phyloP scores from a whole-genome alignment of 768 basidiomycete species.

The Calocybe gangraenosa region DNA sequence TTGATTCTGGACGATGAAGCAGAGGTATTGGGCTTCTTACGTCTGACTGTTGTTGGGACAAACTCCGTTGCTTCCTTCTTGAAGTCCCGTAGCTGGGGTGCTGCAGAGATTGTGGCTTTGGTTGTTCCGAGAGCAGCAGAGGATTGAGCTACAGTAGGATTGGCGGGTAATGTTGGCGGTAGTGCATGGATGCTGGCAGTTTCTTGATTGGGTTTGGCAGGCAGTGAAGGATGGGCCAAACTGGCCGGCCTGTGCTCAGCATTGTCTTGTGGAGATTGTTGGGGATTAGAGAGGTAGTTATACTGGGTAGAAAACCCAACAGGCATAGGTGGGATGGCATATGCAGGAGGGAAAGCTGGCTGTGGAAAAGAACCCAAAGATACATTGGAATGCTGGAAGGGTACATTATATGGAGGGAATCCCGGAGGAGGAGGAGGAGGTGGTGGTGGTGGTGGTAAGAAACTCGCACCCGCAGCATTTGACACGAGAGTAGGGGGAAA shows the following conservation, averaged over 20 bases:
- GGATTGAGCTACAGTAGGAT: constrained; percentile 26
- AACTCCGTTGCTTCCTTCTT: constrained; percentile 95
- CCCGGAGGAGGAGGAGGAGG: constrained; percentile 19
- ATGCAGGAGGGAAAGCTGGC: constrained; percentile 24
- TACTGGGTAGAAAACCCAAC: constrained; percentile 64
- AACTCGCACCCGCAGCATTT: constrained; percentile 21
- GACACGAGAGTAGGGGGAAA: constrained; percentile 24
- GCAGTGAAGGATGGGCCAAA: constrained; percentile 38
- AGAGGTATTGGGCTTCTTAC: constrained; percentile 50
- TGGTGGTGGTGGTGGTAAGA: constrained; percentile 19
- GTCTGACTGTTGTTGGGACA: constrained; percentile 77
- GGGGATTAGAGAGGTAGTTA: constrained; percentile 73
- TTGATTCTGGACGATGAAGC: constrained; percentile 43
- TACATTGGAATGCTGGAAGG: constrained; percentile 9
- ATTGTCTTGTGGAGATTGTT: constrained; percentile 76
- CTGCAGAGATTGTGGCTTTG: constrained; percentile 73
- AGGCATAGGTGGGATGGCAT: constrained; percentile 42
- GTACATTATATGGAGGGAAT: constrained; percentile 20
- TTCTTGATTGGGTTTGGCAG: constrained; percentile 31
- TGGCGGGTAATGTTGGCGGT: constrained; percentile 27
- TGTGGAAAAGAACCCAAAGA: neutral
- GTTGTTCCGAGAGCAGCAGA: constrained; percentile 34
- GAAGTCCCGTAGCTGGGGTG: constrained; percentile 84
- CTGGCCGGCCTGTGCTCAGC: constrained; percentile 36
- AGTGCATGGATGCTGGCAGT: constrained; percentile 20